Conservation (phyloP, 768 basidiomycete species). For the Boletus pseudo-olivaceus region DNA sequence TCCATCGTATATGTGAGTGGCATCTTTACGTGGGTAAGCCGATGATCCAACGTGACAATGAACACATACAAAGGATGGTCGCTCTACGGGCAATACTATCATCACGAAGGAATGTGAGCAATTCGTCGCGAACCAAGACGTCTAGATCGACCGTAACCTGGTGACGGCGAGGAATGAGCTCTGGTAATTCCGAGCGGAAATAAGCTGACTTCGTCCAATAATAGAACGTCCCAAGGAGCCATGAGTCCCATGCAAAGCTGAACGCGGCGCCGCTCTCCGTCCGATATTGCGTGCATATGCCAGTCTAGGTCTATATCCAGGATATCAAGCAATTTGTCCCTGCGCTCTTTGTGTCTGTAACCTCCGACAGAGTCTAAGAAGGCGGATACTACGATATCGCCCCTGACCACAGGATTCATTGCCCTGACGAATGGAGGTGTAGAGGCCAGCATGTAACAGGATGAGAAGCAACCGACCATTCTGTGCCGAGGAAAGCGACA, state of each 20-base stretch:
- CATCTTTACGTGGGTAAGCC: slow-evolving; percentile 49
- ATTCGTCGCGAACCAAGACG: slow-evolving; percentile 87
- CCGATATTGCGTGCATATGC: slow-evolving; percentile 95
- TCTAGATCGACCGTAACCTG: slow-evolving; percentile 97
- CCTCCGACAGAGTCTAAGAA: slow-evolving; percentile 99
- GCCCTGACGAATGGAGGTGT: slow-evolving; percentile 53
- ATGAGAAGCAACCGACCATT: slow-evolving; percentile 59
- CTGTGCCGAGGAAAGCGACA: slow-evolving; percentile 87
- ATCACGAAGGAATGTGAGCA: slow-evolving; percentile 81
- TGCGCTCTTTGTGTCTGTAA: slow-evolving; percentile 84
- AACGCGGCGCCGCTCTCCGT: slow-evolving; percentile 90
- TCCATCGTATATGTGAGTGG: slow-evolving; percentile 97
- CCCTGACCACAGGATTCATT: slow-evolving; percentile 93
- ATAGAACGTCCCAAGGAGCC: slow-evolving; percentile 87
- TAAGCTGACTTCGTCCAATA: slow-evolving; percentile 81
- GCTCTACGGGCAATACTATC: slow-evolving; percentile 80
- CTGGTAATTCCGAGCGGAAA: background rate
- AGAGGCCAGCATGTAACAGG: background rate
- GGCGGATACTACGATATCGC: slow-evolving; percentile 87
- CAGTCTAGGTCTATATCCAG: slow-evolving; percentile 94
- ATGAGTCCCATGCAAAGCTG: slow-evolving; percentile 97
- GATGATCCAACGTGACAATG: background rate
- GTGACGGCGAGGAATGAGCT: background rate
- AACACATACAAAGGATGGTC: slow-evolving; percentile 75
- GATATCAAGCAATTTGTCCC: slow-evolving; percentile 84